Conservation (phyloP, 495 filamentous ascomycete genomes). For the Penicillium bialowiezense region DNA sequence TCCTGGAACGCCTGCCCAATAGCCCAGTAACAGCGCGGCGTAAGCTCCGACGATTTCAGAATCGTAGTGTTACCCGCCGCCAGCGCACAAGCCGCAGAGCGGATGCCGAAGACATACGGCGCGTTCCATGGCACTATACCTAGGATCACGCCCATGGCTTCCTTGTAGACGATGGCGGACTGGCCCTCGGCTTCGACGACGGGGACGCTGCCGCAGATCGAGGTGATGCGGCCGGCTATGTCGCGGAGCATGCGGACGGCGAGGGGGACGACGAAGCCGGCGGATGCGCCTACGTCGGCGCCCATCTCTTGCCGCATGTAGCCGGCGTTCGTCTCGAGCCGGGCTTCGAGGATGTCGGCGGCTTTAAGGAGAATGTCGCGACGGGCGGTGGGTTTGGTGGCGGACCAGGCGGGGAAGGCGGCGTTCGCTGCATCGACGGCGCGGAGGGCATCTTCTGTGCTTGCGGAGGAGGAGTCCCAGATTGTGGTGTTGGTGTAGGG, state of each 20-base stretch:
- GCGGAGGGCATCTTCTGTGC: constrained; percentile 55
- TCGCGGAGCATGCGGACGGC: constrained; percentile 64
- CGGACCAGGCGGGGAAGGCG: constrained; percentile 71
- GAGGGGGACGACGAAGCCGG: constrained; percentile 57
- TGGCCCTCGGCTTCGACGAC: constrained; percentile 50
- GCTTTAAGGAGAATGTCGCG: constrained; percentile 74
- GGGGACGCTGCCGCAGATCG: constrained; percentile 64
- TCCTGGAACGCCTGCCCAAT: constrained; percentile 65
- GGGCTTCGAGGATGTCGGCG: constrained; percentile 62
- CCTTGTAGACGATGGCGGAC: constrained; percentile 67
- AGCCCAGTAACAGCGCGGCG: constrained; percentile 70
- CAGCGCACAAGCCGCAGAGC: constrained; percentile 69
- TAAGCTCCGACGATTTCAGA: constrained; percentile 71
- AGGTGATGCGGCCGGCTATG: constrained; percentile 63
- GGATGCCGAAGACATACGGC: constrained; percentile 64
- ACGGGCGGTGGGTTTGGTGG: constrained; percentile 57
- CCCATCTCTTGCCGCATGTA: constrained; percentile 75
- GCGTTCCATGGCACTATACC: constrained; percentile 79
- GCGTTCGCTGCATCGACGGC: constrained; percentile 65
- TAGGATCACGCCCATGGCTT: constrained; percentile 78
- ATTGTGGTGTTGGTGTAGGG: constrained; percentile 64
- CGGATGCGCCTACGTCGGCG: constrained; percentile 43
- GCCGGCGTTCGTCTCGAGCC: constrained; percentile 54
- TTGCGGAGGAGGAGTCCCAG: constrained; percentile 61
- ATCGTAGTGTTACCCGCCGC: constrained; percentile 79